These are phyloP conservation scores for Ganoderma multipileum DNA, from an alignment of 1,284 basidiomycete genomes.

Conservation along the genomic window DNA sequence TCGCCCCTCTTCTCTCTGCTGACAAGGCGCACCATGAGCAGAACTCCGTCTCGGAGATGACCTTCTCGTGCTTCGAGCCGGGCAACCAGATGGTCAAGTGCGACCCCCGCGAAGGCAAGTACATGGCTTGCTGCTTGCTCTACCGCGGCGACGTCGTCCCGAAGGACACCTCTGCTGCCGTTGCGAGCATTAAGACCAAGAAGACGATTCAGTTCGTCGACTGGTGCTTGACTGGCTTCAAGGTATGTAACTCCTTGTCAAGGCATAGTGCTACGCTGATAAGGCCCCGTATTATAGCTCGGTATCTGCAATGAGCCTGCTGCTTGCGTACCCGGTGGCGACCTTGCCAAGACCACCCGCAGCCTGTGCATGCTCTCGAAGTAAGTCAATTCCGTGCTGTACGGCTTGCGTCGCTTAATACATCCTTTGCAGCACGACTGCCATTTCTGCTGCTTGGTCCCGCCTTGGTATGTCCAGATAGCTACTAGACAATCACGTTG, in stretches of 20 bases:
- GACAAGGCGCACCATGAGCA: slow-evolving; percentile 94
- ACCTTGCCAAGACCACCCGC: slow-evolving; percentile 93
- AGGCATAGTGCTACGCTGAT: slow-evolving; percentile 45
- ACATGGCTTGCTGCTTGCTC: slow-evolving; percentile 92
- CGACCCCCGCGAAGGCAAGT: slow-evolving; percentile 95
- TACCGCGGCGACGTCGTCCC: slow-evolving; percentile 98
- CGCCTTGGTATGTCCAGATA: slow-evolving; percentile 69
- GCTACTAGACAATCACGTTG: not conserved
- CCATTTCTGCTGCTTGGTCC: slow-evolving; percentile 94
- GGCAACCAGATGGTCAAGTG: slow-evolving; percentile 99
- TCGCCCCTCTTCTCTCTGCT: slow-evolving; percentile 92
- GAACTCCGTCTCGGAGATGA: slow-evolving; percentile 99
- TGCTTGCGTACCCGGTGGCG: slow-evolving; percentile 90
- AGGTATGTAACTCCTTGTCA: slow-evolving; percentile 62
- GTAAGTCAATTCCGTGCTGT: slow-evolving; percentile 41
- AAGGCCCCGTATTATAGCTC: slow-evolving; percentile 51
- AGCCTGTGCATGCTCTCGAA: slow-evolving; percentile 98
- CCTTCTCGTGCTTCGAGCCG: slow-evolving; percentile 96
- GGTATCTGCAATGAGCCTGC: slow-evolving; percentile 98
- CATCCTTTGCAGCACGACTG: slow-evolving; percentile 73
- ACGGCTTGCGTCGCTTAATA: slow-evolving; percentile 13
- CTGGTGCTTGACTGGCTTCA: slow-evolving; percentile 99
- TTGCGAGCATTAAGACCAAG: slow-evolving; percentile 96
- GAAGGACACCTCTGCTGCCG: slow-evolving; percentile 95
- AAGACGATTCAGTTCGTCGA: slow-evolving; percentile 97